Evolutionary conservation across 129 eudicot species (phyloP).

Genomic region (Ambrosia trifida): DNA sequence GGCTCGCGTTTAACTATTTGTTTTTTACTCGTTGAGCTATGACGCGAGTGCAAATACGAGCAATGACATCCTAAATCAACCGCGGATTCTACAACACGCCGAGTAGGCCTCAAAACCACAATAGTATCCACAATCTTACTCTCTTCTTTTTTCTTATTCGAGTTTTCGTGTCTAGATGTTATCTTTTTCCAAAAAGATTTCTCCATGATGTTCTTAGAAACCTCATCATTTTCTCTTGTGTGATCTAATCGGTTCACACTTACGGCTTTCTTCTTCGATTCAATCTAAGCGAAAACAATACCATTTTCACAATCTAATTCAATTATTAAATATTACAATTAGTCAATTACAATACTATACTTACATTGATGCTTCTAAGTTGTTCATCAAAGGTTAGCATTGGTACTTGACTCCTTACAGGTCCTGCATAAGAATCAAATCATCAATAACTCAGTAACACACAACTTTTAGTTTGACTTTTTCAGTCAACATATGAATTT

Average conservation of each 20-base stretch:
- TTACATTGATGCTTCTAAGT: constrained; percentile 36
- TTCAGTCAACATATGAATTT: constrained; percentile 7
- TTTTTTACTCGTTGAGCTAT: constrained; percentile 24
- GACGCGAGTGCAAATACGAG: constrained; percentile 42
- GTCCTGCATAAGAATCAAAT: constrained; percentile 12
- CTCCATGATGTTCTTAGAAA: constrained; percentile 24
- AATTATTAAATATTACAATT: not conserved
- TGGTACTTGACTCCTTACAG: constrained; percentile 16
- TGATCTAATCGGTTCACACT: constrained; percentile 10
- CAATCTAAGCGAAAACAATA: constrained; percentile 16
- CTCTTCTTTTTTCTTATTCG: constrained; percentile 28
- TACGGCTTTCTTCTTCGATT: constrained; percentile 20
- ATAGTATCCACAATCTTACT: constrained; percentile 27
- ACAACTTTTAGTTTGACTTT: constrained; percentile 27
- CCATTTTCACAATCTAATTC: constrained; percentile 4
- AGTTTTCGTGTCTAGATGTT: constrained; percentile 25
- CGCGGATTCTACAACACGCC: constrained; percentile 16
- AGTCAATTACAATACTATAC: not conserved
- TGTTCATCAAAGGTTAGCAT: constrained; percentile 35
- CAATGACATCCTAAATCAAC: constrained; percentile 42
- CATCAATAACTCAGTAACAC: not conserved
- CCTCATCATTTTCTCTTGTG: not conserved
- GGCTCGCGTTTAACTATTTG: constrained; percentile 27
- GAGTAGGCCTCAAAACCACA: constrained; percentile 42
- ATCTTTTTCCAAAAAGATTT: constrained; percentile 38